These are phyloP conservation scores for Pseudognaphalium luteoalbum DNA, from an alignment of 129 eudicot genomes.

Conservation along the genomic window DNA sequence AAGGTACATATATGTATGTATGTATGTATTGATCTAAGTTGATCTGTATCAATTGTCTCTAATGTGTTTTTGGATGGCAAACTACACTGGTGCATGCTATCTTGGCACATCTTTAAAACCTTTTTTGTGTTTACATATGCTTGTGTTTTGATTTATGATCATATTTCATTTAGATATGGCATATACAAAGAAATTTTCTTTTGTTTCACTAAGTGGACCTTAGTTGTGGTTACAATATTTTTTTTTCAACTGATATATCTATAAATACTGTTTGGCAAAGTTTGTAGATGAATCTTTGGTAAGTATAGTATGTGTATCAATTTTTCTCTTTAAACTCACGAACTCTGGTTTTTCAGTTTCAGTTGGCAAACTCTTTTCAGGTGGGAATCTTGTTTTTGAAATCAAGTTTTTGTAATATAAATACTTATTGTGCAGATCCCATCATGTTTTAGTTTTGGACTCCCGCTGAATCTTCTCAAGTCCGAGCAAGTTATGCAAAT, in stretches of 20 bases:
- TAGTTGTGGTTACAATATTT: not conserved
- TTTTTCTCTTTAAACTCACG: slow-evolving; percentile 11
- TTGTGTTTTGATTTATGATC: not conserved
- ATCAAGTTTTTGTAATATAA: slow-evolving; percentile 47
- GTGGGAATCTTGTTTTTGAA: slow-evolving; percentile 41
- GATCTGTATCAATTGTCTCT: not conserved
- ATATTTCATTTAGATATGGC: not conserved
- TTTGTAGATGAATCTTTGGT: not conserved
- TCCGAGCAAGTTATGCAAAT: slow-evolving; percentile 66
- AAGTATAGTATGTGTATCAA: slow-evolving; percentile 4
- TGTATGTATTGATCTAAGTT: not conserved
- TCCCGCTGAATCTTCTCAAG: slow-evolving; percentile 89
- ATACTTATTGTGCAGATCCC: slow-evolving; percentile 93
- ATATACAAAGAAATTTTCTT: not conserved
- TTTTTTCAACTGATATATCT: not conserved
- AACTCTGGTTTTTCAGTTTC: slow-evolving; percentile 29
- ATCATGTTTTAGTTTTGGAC: slow-evolving; percentile 91
- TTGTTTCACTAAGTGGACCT: not conserved
- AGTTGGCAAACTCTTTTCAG: slow-evolving; percentile 32
- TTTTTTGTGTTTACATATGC: not conserved
- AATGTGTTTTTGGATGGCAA: not conserved
- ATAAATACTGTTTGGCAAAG: slow-evolving; percentile 2
- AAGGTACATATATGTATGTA: not conserved
- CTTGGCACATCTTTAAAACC: not conserved
- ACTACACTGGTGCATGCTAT: not conserved